Base-by-base conservation (phyloP, 2,329 filamentous ascomycete genomes). In the Epichloe sp. region DNA sequence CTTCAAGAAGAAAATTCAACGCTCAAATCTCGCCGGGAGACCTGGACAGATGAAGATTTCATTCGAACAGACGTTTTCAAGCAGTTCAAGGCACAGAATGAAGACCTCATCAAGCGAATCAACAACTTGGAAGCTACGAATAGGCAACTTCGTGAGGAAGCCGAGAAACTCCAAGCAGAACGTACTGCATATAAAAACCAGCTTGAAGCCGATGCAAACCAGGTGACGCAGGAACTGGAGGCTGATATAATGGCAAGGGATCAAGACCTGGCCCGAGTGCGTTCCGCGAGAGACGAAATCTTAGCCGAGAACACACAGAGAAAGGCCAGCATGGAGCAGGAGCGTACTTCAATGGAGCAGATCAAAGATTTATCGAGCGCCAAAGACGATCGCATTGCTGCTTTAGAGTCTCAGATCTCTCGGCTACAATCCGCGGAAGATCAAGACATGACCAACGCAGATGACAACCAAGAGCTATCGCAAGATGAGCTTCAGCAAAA, bases 61-160 rank as follows among this genome's bases (percentile, higher is more conserved):
- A 83, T 89, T 41, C 83, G 88, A 52, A 95, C 89, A 4, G 89
- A 96, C 60, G 77, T 95, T 3, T 98, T 95, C 76, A 97, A 95
- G 68, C 82, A 86, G 55, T 78, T 96, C 62, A 94, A 90, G 68
- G 79, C 78, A 23, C 88, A 96, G 60, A 87, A 94, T 60, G 93
- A 97, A 62, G 91, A 97, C 59, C 79, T 95, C 8, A 88, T 96
- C 58, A 91, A 88, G 65, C 83, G 88, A 38, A 83, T 95, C 61
- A 98, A 98, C 65, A 83, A 91, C 59, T 70, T 97, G 14, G 91
- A 97, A 67, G 88, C 88, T 3, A 86, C 83, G 12, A 96, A 96
- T 65, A 83, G 85, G 53, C 83, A 89, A 57, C 68, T 97, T 34
- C 82, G 85, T 37, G 86, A 95, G 64, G 89, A 95, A 61, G 84